A percentile compares a stretch with the other conserved stretches of the same genome.
phyloP scores from a whole-genome alignment of 1,284 basidiomycete species.

The Bondarzewia mesenterica region DNA sequence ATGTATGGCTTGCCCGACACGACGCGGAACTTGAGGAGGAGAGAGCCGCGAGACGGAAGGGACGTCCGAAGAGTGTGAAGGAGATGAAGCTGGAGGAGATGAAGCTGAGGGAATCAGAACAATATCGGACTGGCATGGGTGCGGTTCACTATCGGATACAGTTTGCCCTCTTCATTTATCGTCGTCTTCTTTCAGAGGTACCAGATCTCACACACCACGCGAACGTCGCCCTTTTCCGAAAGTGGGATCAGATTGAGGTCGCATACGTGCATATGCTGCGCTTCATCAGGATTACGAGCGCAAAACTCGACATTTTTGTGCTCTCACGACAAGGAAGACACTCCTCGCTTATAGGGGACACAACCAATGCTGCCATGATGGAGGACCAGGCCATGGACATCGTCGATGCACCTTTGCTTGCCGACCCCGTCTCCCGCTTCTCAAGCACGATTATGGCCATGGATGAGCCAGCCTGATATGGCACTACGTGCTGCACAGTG shows the following conservation, averaged over 20 bases:
- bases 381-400: slow-evolving; percentile 24
- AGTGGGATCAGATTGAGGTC: slow-evolving; percentile 71
- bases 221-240: slow-evolving; percentile 68
- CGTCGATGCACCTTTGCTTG: slow-evolving; percentile 23
- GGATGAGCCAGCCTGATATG: slow-evolving; percentile 24
- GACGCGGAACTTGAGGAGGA: slow-evolving; percentile 66
- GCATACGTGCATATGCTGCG: slow-evolving; percentile 72
- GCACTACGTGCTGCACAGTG: neutral
- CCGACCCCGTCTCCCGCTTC: slow-evolving; percentile 27
- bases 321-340: slow-evolving; percentile 58
- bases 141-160: slow-evolving; percentile 27
- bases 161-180: slow-evolving; percentile 1
- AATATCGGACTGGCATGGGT: slow-evolving; percentile 83
- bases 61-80: slow-evolving; percentile 69
- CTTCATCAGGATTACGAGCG: slow-evolving; percentile 65
- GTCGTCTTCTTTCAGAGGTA: slow-evolving; percentile 47
- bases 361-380: neutral
- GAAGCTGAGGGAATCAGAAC: slow-evolving; percentile 58
- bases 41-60: slow-evolving; percentile 55
- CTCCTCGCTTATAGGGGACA: slow-evolving; percentile 19
- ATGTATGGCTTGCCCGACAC: slow-evolving; percentile 70
- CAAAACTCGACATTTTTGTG: slow-evolving; percentile 35
- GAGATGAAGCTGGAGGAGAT: slow-evolving; percentile 69
- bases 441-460: slow-evolving; percentile 35
- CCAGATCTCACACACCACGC: slow-evolving; percentile 70